Percentiles rank a stretch among this genome's conserved stretches.
Evolutionary conservation across 257 asterid species (phyloP).

Genomic region (Knoxia roxburghii): DNA sequence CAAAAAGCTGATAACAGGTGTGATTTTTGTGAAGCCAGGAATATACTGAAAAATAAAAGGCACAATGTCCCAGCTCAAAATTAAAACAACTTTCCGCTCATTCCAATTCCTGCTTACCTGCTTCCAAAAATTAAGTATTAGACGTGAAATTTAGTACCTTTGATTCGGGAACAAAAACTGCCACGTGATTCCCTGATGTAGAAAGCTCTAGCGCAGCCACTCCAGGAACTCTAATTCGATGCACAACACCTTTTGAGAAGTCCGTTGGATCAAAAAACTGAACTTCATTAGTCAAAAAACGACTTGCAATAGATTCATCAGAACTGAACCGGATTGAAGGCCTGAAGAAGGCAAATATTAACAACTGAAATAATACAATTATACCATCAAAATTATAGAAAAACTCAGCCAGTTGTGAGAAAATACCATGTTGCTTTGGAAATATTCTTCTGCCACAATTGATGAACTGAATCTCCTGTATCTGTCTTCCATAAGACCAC

Average conservation of each 20-base stretch:
- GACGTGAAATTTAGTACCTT: constrained; percentile 43
- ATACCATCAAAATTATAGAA: constrained; percentile 8
- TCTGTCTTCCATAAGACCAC: constrained; percentile 62
- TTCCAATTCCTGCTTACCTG: not conserved
- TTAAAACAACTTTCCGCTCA: not conserved
- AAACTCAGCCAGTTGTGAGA: not conserved
- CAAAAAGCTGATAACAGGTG: not conserved
- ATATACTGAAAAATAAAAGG: not conserved
- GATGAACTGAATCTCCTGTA: constrained; percentile 67
- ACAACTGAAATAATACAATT: constrained; percentile 6
- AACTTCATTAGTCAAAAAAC: constrained; percentile 82
- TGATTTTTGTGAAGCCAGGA: not conserved
- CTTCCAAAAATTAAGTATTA: not conserved
- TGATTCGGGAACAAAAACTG: constrained; percentile 85
- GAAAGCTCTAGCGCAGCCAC: constrained; percentile 80
- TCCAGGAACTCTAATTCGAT: constrained; percentile 86
- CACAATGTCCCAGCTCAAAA: not conserved
- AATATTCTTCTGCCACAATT: constrained; percentile 72
- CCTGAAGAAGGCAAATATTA: constrained; percentile 39
- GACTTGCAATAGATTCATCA: constrained; percentile 74
- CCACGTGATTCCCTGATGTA: constrained; percentile 68
- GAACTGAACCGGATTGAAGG: constrained; percentile 62
- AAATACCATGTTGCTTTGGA: constrained; percentile 73
- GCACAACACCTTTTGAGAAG: constrained; percentile 61
- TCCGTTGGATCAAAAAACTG: constrained; percentile 73